Evolutionary conservation across 371 early-diverging fungal species (phyloP), one percentile per base, ranked within the genome.

Genomic region (Lichtheimia ramosa): DNA sequence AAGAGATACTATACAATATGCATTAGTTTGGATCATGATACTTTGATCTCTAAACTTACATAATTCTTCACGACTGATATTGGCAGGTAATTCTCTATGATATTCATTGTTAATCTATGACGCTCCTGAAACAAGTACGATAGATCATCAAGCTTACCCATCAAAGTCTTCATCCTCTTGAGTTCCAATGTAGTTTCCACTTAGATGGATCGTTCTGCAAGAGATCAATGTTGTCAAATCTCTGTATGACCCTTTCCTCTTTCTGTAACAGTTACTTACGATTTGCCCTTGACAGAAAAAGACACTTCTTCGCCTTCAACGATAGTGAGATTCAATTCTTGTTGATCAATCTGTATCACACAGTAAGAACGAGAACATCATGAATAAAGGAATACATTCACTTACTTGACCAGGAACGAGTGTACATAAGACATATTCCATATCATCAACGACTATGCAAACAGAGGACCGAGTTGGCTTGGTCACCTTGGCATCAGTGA

Each of bases 251-350:
- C 34, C 34, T 34, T 8, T 34, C 2, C 34, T 34, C 8, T 8
- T 0, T 13, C 3, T 40, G 27, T 40, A n/a, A 2, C 13, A 41
- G 6, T 3, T 14, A 62, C 67, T 62, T 65, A 69, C 70, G 85
- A 86, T 48, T 77, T 62, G 43, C 94, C 94, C n/a, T 67, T 70
- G 51, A 77, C 71, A 43, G 79, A 78, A 65, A 95, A 89, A 3
- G 88, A 86, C 58, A 94, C 79, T 56, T 83, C 83, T 76, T 91
- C 89, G 62, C 93, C 95, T 69, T 86, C 92, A 27, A 83, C 75
- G 68, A 92, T 87, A 43, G 74, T 75, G 16, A 93, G 59, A 61
- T 93, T 90, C 55, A 94, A 71, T 5, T 67, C 56, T 73, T 90
- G 90, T 79, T 90, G 90, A 46, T 63, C 64, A 43, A 63, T 39